Evolutionary conservation across 345 rosid genomes (phyloP), one percentile per base, ranked within the genome.

Genomic region (Populus tremula): DNA sequence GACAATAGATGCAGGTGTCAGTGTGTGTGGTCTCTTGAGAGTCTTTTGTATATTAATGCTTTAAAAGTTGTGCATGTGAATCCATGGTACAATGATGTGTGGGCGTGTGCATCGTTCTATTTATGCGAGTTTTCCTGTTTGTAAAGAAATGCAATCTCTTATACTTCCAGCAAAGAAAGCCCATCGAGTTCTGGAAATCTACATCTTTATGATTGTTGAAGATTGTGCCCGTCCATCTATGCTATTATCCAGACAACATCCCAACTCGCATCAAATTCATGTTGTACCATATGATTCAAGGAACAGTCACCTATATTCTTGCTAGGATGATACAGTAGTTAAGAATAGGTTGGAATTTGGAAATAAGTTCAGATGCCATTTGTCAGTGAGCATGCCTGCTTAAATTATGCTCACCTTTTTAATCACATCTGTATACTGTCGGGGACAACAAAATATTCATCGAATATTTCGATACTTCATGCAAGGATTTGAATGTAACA

Each of bases 121-220:
- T 29, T 10, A 18, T 61, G 13, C 8, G 59, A 53, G 36, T 35
- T 76, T 20, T 53, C 39, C 5, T 76, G 66, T 68, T 35, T 63
- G 64, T 71, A 27, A 61, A 33, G 11, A 54, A 67, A 63, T 76
- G 27, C 54, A 69, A 70, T 35, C 65, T 3, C 23, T 0, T 36
- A 3, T 18, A 41, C 53, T 27, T 64, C 59, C 88, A 88, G 93
- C 96, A 91, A 73, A 82, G 89, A 69, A 90, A 86, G 79, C 90
- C 87, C 21, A 63, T 82, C 3, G 86, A 91, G 67, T 88, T 90
- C 82, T 88, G 93, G 93, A 88, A 64, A 76, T 81, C 92, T 67
- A 56, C 86, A 25, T 63, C 83, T 56, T 61, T 45, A 1, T 89
- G 85, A 86, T 65, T 49, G 31, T 5, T 0, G 13, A 59, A 23